Conservation (phyloP, 768 basidiomycete species). For the Podaxis carcinomalis region DNA sequence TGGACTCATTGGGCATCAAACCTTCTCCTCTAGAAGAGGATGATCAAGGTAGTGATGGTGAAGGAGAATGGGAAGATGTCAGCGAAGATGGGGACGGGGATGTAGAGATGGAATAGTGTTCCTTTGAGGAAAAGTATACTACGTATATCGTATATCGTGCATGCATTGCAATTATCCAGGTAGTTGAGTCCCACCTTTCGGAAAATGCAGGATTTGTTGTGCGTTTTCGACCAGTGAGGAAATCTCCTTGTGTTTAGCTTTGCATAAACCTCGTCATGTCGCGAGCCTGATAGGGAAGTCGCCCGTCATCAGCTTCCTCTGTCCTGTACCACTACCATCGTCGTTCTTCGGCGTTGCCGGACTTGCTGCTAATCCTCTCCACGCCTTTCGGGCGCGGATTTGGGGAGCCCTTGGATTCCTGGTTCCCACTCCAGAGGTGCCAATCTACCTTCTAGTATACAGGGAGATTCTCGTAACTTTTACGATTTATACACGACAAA, state of each 20-base stretch:
- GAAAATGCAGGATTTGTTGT: too few species aligned
- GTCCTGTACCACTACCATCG: conserved; percentile 3
- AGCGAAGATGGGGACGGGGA: conserved; percentile 55
- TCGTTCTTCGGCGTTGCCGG: neutral
- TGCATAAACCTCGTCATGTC: too few species aligned
- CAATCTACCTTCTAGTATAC: neutral
- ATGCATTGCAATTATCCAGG: neutral
- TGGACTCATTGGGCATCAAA: conserved; percentile 65
- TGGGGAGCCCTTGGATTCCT: neutral
- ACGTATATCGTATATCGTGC: neutral
- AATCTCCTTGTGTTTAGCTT: too few species aligned
- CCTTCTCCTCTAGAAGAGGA: conserved; percentile 50
- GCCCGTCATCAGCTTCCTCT: neutral
- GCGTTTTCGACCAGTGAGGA: too few species aligned
- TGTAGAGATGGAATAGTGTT: conserved; percentile 48
- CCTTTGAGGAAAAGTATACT: neutral
- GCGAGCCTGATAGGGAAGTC: too few species aligned
- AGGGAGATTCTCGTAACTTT: neutral
- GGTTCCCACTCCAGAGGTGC: neutral
- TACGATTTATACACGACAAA: neutral
- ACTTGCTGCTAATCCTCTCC: neutral
- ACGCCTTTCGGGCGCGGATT: neutral
- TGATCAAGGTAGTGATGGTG: conserved; percentile 43
- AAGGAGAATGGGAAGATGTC: conserved; percentile 67
- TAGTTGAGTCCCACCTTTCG: too few species aligned